These are phyloP conservation scores for Tilletiopsis washingtonensis DNA, from an alignment of 1,284 basidiomycete genomes.

Conservation along the genomic window DNA sequence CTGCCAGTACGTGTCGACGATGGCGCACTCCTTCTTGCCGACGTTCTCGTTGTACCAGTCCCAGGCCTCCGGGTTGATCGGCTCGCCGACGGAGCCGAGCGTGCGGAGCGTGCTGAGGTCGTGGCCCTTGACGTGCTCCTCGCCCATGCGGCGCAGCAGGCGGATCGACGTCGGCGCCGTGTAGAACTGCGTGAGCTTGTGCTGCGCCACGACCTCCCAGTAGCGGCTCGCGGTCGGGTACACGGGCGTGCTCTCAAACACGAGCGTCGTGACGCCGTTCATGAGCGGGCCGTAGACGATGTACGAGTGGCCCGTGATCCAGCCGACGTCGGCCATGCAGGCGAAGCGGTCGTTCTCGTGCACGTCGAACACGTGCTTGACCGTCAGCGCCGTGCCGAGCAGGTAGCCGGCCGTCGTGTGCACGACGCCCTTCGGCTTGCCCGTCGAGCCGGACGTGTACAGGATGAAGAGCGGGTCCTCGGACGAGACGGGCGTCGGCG, in stretches of 20 bases:
- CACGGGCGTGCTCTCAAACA: conserved; percentile 94
- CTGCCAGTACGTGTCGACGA: conserved; percentile 72
- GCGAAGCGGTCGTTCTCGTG: conserved; percentile 71
- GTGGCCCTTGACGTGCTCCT: conserved; percentile 74
- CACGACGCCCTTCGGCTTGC: conserved; percentile 94
- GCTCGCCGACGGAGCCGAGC: conserved; percentile 89
- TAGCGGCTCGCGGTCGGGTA: conserved; percentile 93
- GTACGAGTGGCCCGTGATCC: conserved; percentile 98
- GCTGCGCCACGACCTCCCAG: conserved; percentile 90
- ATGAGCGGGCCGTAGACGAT: conserved; percentile 92
- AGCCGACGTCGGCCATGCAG: conserved; percentile 98
- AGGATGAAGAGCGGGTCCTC: conserved; percentile 98
- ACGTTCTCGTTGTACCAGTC: conserved; percentile 96
- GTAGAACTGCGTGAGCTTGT: conserved; percentile 67
- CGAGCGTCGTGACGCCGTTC: conserved; percentile 82
- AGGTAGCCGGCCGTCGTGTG: conserved; percentile 92
- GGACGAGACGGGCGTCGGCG: conserved; percentile 73
- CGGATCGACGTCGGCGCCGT: conserved; percentile 59
- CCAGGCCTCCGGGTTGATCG: conserved; percentile 99
- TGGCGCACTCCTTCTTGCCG: conserved; percentile 77
- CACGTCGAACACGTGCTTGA: conserved; percentile 94
- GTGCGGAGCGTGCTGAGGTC: conserved; percentile 79
- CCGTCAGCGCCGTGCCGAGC: conserved; percentile 77
- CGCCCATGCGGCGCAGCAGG: conserved; percentile 77
- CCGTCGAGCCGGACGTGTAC: conserved; percentile 87